Base-by-base conservation (phyloP, 192 early-diverging fungal species). In the Piromyces sp. region DNA sequence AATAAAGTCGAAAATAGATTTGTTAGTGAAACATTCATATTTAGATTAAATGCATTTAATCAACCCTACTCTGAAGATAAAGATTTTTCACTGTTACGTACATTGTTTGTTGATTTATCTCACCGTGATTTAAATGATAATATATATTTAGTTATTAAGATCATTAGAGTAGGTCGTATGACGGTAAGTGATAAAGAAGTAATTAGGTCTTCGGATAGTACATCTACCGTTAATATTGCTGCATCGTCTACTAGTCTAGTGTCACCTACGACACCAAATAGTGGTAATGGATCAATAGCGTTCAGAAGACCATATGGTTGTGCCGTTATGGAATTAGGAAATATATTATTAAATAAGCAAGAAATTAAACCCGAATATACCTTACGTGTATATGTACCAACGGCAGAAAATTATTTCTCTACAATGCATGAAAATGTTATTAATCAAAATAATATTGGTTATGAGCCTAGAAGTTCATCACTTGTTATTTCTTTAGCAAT, bases 121-220 rank as follows among this genome's bases (percentile, higher is more conserved):
- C 81, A 85, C 29, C 86, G 88, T 30, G 92, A 93, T 68, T 68
- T 89, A 15, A 83, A 84, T 33, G 87, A 86, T 17, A 83, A 88
- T 30, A 80, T 93, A 13, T 91, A 87, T 78, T 85, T 93, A n/a
- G 86, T 91, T 4, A 92, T 91, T 82, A 83, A 89, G 33, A 86
- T 93, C n/a, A 84, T 92, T 14, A 84, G 91, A 16, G 83, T 91
- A 30, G 92, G 92, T 9, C 85, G 86, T n/a, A 91, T 93, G 90
- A 91, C 89, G 80, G 68, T 88, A 17, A 83, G 79, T 4, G 91
- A 91, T 68, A 91, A 86, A 79, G 89, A 91, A 7, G 19, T 68
- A n/a, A 11, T 68, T 6, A 68, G 11, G 26, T 5, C 19, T 13
- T 13, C 5, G 9, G 51, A 68, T 68, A n/a, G 4, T 17, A 51